A percentile compares a stretch with the other conserved stretches of the same genome.
Evolutionary conservation across 768 basidiomycete genomes (phyloP).

Genomic region (Macrolepiota albuminosa): DNA sequence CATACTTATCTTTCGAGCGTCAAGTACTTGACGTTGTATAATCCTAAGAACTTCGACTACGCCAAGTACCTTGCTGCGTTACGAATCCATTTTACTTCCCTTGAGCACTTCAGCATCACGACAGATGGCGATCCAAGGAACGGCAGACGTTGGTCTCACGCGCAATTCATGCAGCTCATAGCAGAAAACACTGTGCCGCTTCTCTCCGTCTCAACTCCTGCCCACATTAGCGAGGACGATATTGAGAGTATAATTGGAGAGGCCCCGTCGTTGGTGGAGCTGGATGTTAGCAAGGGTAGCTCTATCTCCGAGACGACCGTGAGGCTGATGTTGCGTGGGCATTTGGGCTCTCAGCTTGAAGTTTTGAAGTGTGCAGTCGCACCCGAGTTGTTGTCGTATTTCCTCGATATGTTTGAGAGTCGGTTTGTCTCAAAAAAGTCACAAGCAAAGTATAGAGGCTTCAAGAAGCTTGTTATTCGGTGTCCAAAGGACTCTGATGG

Average conservation of each 20-base stretch:
- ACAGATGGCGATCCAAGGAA: neutral
- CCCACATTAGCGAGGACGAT: slow-evolving; percentile 2
- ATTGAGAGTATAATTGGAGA: slow-evolving; percentile 13
- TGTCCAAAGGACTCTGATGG: slow-evolving; percentile 2
- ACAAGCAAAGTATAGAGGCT: slow-evolving; percentile 6
- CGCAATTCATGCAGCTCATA: slow-evolving; percentile 3
- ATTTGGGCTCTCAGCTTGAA: slow-evolving; percentile 4
- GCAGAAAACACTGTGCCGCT: neutral
- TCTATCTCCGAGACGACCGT: slow-evolving; percentile 8
- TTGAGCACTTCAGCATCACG: slow-evolving; percentile 5
- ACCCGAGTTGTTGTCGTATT: slow-evolving; percentile 1
- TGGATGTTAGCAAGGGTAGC: slow-evolving; percentile 8
- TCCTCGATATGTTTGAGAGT: slow-evolving; percentile 15
- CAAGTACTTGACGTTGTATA: slow-evolving; percentile 9
- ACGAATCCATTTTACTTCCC: neutral
- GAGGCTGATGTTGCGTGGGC: slow-evolving; percentile 8
- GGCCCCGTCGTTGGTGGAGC: slow-evolving; percentile 6
- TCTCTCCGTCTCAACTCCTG: neutral
- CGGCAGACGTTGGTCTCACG: slow-evolving; percentile 6
- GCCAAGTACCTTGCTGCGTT: slow-evolving; percentile 1
- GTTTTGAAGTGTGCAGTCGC: slow-evolving; percentile 8
- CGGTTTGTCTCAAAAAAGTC: slow-evolving; percentile 6
- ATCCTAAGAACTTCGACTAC: slow-evolving; percentile 10
- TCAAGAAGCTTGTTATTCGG: slow-evolving; percentile 7
- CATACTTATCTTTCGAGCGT: slow-evolving; percentile 7